Evolutionary conservation across 1,139 yeast species (phyloP).

Genomic region (Kurtzmaniella quercitrusa): DNA sequence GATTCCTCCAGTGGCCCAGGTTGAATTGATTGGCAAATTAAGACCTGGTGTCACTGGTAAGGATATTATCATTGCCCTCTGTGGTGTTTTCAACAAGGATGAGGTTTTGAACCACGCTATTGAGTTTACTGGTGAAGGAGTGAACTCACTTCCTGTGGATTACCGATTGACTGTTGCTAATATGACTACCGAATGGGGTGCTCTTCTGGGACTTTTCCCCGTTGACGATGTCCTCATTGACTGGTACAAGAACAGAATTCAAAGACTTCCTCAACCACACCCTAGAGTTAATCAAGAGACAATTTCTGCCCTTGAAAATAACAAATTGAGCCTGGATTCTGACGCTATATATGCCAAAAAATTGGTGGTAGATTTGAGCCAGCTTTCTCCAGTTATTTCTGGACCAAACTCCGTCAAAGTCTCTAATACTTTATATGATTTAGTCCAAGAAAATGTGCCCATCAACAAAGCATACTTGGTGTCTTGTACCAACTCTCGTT

Average conservation of each 20-base stretch:
- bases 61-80: slow-evolving; percentile 92
- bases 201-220: slow-evolving; percentile 93
- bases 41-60: slow-evolving; percentile 92
- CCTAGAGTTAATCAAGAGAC: slow-evolving; percentile 73
- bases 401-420: slow-evolving; percentile 98
- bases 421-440: slow-evolving; percentile 70
- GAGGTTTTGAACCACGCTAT: slow-evolving; percentile 97
- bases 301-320: slow-evolving; percentile 44
- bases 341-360: slow-evolving; percentile 88
- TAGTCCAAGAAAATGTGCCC: slow-evolving; percentile 67
- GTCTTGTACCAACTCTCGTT: slow-evolving; percentile 94
- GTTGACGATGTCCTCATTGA: slow-evolving; percentile 73
- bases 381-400: slow-evolving; percentile 85
- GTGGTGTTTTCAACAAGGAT: slow-evolving; percentile 93
- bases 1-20: slow-evolving; percentile 97
- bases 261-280: slow-evolving; percentile 71
- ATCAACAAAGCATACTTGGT: slow-evolving; percentile 94
- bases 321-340: slow-evolving; percentile 53
- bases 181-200: slow-evolving; percentile 99
- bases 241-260: slow-evolving; percentile 71
- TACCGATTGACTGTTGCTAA: slow-evolving; percentile 94
- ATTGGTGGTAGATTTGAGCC: slow-evolving; percentile 72
- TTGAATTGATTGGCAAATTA: slow-evolving; percentile 75
- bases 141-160: slow-evolving; percentile 72
- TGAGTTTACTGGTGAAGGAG: slow-evolving; percentile 89